These are phyloP conservation scores for Microstroma glucosiphilum DNA, from an alignment of 1,284 basidiomycete species.

Conservation along the genomic window DNA sequence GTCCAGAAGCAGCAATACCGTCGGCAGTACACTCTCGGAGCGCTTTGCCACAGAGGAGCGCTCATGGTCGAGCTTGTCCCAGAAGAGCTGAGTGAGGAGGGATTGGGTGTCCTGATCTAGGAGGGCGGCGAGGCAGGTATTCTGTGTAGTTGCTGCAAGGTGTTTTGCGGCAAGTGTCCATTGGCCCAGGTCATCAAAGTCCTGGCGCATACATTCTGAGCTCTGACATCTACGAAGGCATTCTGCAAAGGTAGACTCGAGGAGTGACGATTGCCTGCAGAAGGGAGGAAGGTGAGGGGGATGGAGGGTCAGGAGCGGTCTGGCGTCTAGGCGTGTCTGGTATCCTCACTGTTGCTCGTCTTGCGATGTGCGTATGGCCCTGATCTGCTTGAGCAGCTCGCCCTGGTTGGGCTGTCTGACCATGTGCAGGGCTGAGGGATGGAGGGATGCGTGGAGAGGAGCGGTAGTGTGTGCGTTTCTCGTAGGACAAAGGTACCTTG, in stretches of 20 bases:
- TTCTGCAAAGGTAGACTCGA: background rate
- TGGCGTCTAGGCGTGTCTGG: too few species aligned
- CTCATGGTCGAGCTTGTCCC: conserved; percentile 6
- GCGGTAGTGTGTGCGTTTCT: too few species aligned
- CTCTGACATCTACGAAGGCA: background rate
- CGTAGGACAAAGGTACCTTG: too few species aligned
- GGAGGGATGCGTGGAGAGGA: too few species aligned
- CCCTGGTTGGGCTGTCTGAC: too few species aligned
- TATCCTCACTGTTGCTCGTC: too few species aligned
- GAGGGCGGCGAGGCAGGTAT: background rate
- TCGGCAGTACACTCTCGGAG: background rate
- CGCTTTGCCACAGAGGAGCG: conserved; percentile 1
- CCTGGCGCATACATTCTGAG: background rate
- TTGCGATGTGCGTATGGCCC: too few species aligned
- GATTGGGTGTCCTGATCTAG: conserved; percentile 3
- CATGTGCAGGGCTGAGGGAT: too few species aligned
- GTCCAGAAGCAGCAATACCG: background rate
- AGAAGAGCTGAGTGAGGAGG: conserved; percentile 1
- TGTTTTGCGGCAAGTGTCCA: background rate
- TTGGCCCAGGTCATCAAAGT: background rate
- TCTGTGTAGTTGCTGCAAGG: background rate
- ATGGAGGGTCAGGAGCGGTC: too few species aligned
- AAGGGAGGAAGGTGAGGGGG: too few species aligned
- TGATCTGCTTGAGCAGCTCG: too few species aligned
- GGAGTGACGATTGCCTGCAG: too few species aligned